Base-by-base conservation (phyloP, 1,284 basidiomycete genomes). In the Cryptococcus sp. region DNA sequence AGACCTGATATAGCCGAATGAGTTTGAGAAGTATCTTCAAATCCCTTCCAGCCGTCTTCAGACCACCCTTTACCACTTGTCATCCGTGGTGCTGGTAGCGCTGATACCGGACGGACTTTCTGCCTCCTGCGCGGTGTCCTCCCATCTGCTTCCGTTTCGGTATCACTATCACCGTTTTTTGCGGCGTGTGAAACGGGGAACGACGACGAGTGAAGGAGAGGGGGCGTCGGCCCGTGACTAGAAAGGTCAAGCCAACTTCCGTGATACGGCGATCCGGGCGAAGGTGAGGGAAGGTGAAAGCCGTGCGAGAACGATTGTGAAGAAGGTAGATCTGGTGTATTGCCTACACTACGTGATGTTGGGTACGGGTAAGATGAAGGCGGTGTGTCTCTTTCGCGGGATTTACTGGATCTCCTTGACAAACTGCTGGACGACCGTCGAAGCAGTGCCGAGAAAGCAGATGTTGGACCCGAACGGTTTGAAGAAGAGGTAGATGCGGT, bases 251-350 rank as follows among this genome's bases (percentile, higher is more conserved):
- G 29, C 26, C 39, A 39, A 15, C 44, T 37, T n/a, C 50, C 19
- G 19, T 61, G 59, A 39, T 76, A 76, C 11, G 74, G 73, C 15
- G 74, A 76, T 1, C 65, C 63, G 15, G 69, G 66, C 2, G 69
- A 63, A 13, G 72, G 70, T 0, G 72, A 73, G 1, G 74, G 74
- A 5, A 76, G 52, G 49, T 76, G 74, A 49, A 73, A 76, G 1
- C 74, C 74, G 10, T 64, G 61, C 10, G 74, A 74, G 54, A 74
- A 71, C 0, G 71, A 69, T 10, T 64, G 57, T 5, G 63, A 56
- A 10, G 58, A 46, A 23, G 59, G 56, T n/a, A 63, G 34, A 20
- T 52, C 54, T 17, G 58, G 65, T 44, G 57, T 52, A 2, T 41
- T 41, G 34, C 55, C 53, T 19, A 39, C 54, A 26, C 39, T 29